Evolutionary conservation across 805 yeast genomes (phyloP).

Genomic region (Candida sakaeoensis): DNA sequence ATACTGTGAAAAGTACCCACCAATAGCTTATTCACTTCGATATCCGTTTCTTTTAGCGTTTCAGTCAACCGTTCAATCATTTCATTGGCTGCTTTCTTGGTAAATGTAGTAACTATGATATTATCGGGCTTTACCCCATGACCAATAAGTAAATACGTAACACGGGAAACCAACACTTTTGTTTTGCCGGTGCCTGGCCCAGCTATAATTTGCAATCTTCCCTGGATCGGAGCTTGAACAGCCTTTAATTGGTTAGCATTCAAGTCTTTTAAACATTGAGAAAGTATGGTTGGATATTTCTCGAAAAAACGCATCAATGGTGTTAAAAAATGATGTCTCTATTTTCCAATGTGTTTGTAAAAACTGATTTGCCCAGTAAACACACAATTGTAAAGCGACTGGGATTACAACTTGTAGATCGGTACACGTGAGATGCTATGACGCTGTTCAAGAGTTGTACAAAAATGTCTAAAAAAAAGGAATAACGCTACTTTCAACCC

Average conservation of each 20-base stretch:
- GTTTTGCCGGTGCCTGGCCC: constrained; percentile 79
- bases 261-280: constrained; percentile 17
- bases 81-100: constrained; percentile 88
- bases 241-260: constrained; percentile 43
- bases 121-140: constrained; percentile 53
- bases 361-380: too few relatives aligned
- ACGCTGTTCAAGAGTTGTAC: too few relatives aligned
- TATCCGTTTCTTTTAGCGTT: constrained; percentile 29
- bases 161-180: constrained; percentile 73
- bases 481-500: too few relatives aligned
- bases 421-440: too few relatives aligned
- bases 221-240: constrained; percentile 35
- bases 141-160: constrained; percentile 59
- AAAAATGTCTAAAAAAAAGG: too few relatives aligned
- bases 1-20: constrained; percentile 92
- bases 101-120: constrained; percentile 85
- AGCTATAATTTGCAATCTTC: constrained; percentile 49
- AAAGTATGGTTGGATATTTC: not conserved
- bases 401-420: too few relatives aligned
- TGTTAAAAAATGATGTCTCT: not conserved
- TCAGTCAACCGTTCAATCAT: constrained; percentile 59
- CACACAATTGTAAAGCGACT: too few relatives aligned
- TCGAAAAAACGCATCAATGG: not conserved
- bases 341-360: too few relatives aligned
- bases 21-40: constrained; percentile 45